Percentiles rank a stretch among this genome's conserved stretches.
These are phyloP conservation scores for Blastobotrys petasosporus DNA, from an alignment of 1,139 yeast genomes.

Conservation along the genomic window DNA sequence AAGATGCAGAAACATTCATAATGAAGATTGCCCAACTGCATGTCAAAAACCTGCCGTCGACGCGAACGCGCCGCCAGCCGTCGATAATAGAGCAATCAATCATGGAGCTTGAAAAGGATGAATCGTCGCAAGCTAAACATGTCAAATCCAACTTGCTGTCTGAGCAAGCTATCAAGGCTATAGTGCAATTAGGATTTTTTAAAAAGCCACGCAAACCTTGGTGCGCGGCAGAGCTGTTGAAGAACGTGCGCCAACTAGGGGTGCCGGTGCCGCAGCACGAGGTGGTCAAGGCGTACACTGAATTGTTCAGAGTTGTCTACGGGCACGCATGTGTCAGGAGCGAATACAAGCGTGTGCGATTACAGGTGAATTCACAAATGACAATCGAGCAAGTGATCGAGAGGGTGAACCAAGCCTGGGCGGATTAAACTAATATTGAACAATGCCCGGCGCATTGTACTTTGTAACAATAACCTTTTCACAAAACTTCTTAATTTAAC, in stretches of 20 bases:
- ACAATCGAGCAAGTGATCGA: conserved; percentile 5
- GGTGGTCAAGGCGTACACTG: conserved; percentile 8
- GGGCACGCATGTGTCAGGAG: conserved; percentile 3
- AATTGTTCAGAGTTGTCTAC: conserved; percentile 4
- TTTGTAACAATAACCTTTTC: too few species aligned
- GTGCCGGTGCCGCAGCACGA: conserved; percentile 3
- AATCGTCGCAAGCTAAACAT: background rate
- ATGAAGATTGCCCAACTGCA: background rate
- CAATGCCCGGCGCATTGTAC: too few species aligned
- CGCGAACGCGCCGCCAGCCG: conserved; percentile 1
- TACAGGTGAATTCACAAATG: conserved; percentile 3
- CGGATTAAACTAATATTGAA: too few species aligned
- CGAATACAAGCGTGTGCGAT: conserved; percentile 3
- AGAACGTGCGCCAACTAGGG: conserved; percentile 8
- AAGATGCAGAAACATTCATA: background rate
- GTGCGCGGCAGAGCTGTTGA: conserved; percentile 8
- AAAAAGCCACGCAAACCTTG: conserved; percentile 11
- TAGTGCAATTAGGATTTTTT: conserved; percentile 7
- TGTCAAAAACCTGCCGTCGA: background rate
- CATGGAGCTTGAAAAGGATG: background rate
- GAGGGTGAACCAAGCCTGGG: conserved; percentile 11
- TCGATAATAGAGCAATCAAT: conserved; percentile 1
- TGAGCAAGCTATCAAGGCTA: background rate
- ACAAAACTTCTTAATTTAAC: too few species aligned
- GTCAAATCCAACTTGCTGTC: background rate